Evolutionary conservation across 176 grass and related monocot genomes (phyloP), one percentile per base, ranked within the genome.

Genomic region (Saccharum spontaneum): DNA sequence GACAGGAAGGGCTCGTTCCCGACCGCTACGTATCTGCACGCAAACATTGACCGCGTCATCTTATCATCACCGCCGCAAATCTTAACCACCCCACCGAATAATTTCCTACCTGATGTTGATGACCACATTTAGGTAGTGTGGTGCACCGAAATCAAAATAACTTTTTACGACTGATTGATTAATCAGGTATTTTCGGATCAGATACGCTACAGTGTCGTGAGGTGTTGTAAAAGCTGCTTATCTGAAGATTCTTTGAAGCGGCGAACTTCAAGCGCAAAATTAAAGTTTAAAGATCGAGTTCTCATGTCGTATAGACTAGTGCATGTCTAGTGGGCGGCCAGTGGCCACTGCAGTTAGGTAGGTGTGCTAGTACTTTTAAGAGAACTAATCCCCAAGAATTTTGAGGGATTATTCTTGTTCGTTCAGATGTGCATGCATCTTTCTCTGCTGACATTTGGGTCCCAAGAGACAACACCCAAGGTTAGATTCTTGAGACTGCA

Each of bases 1-100:
- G 83, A 62, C 36, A 97, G 86, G 81, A 97, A 97, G 6, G 94
- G 94, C 81, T 97, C 94, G 1, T 97, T 97, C 65, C 94, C 94
- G 15, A 97, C 94, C 66, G 94, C 92, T n/a, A 97, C 90, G 57
- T 94, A 94, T 59, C 94, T 97, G 86, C 84, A 67, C 4, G 14
- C 16, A 20, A 70, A 69, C 13, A 44, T 7, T 63, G 11, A 65
- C 55, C 3, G 28, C 10, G 40, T 36, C 38, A 68, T 10, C 5
- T 18, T 52, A 52, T 55, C 18, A 57, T 2, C 64, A 54, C 22
- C 28, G 28, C 28, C 24, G 45, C 5, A 41, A 73, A 62, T 44
- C 55, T 7, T 46, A 13, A n/a, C 24, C 16, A 34, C 18, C 7
- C 24, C 67, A 12, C 13, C 23, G 81, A 31, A 23, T 49, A 17